Evolutionary conservation across 257 asterid species (phyloP), one percentile per base, ranked within the genome.

Genomic region (Plantago ovata): DNA sequence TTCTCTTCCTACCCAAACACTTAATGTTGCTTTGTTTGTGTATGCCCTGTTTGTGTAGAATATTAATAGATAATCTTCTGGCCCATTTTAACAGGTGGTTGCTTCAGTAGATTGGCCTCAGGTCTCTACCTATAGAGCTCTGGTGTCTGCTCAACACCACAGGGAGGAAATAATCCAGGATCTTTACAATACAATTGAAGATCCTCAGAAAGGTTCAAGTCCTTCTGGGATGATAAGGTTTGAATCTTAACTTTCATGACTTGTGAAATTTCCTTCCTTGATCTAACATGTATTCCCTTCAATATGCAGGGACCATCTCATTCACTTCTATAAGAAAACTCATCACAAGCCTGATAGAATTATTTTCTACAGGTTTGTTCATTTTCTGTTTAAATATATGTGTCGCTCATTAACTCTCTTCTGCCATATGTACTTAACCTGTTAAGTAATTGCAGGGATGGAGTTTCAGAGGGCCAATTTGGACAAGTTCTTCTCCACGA

Each of bases 71-170:
- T 15, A 43, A n/a, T 38, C 11, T 18, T 6, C 58, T 64, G 60
- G 38, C n/a, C 59, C 4, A n/a, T 54, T 7, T 14, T 12, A 47
- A 13, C 77, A 91, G 98, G 96, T 92, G 47, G 98, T 92, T 15
- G 98, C 90, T 19, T 92, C 96, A 18, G 79, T 87, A 90, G 95
- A 87, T 66, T 92, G 98, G 96, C 95, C 96, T 1, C 79, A 83
- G 44, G 88, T 85, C 1, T 80, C 96, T 0, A 88, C 74, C 65
- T 92, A 83, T 54, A 74, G 90, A 63, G 87, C 81, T 0, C 72
- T 85, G 24, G 90, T 92, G 51, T 92, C 98, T 77, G 84, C 94
- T 3, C 98, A 92, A 65, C 33, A 32, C 7, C 96, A 77, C 57
- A 66, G 93, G 56, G 68, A 69, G 14, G 95, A 92, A 41, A 92